These are phyloP conservation scores for Fremontodendron californicum DNA, from an alignment of 345 rosid species.

Conservation along the genomic window DNA sequence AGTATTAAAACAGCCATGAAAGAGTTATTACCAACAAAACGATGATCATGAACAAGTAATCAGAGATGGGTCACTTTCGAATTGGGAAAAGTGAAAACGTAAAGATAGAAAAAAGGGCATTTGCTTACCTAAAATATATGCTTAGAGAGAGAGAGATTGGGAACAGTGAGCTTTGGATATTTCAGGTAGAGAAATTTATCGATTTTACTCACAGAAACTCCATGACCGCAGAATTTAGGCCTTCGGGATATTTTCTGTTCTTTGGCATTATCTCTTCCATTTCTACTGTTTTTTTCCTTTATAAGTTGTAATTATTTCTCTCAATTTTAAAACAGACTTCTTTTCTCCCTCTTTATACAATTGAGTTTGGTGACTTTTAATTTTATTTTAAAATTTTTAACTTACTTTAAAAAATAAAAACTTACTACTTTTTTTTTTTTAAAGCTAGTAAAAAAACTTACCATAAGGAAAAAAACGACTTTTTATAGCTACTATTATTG, in stretches of 20 bases:
- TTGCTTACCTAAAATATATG: constrained; percentile 1
- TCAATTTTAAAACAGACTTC: neutral
- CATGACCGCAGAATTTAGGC: constrained; percentile 8
- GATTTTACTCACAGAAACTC: neutral
- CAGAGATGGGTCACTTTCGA: constrained; percentile 2
- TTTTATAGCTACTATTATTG: too few species aligned
- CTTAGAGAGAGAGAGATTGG: neutral
- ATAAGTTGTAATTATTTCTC: neutral
- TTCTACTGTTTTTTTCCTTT: too few species aligned
- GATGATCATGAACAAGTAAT: neutral
- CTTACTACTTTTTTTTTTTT: too few species aligned
- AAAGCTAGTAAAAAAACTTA: too few species aligned
- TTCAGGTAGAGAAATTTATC: neutral
- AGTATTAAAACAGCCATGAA: constrained; percentile 9
- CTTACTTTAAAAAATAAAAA: too few species aligned
- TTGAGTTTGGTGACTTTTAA: neutral
- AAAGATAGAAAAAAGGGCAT: constrained; percentile 1
- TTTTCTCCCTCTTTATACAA: too few species aligned
- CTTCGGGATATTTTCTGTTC: neutral
- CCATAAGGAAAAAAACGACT: too few species aligned
- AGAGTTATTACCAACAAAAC: neutral
- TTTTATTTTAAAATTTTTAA: neutral
- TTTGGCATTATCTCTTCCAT: neutral
- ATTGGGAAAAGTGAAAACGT: neutral
- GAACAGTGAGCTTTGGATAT: neutral